These are phyloP conservation scores for Furcasterigmium furcatum DNA, from an alignment of 2,329 filamentous ascomycete species.

Conservation along the genomic window DNA sequence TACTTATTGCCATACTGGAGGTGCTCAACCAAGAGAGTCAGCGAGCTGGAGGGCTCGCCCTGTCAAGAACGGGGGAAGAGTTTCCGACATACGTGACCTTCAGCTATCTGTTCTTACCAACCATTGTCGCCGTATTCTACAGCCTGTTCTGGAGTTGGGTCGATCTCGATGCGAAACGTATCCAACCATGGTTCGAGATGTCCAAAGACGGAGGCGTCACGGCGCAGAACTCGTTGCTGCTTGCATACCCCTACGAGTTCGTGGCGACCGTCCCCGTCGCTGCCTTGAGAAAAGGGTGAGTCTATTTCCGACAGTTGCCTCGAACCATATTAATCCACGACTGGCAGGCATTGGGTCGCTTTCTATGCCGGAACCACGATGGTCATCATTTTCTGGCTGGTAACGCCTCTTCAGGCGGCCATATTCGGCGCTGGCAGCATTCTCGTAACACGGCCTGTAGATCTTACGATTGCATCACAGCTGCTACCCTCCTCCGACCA, in stretches of 20 bases:
- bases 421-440: constrained; percentile 41
- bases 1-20: constrained; percentile 41
- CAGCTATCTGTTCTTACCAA: constrained; percentile 49
- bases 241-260: constrained; percentile 49
- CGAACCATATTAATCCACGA: not conserved
- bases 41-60: constrained; percentile 33
- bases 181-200: constrained; percentile 59
- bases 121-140: constrained; percentile 49
- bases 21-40: constrained; percentile 35
- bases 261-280: constrained; percentile 25
- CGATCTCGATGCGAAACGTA: constrained; percentile 53
- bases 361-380: constrained; percentile 43
- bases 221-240: constrained; percentile 40
- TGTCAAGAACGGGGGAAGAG: constrained; percentile 16
- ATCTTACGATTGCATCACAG: constrained; percentile 3
- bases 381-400: constrained; percentile 48
- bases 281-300: constrained; percentile 23
- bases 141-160: constrained; percentile 57
- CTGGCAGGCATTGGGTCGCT: constrained; percentile 47
- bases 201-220: constrained; percentile 40
- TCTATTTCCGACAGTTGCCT: constrained; percentile 31
- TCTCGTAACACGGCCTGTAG: constrained; percentile 9
- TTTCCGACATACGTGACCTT: constrained; percentile 32
- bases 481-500: constrained; percentile 19
- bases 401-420: constrained; percentile 54